Base-by-base conservation (phyloP, 2,329 filamentous ascomycete species). In the Emergomyces orientalis region DNA sequence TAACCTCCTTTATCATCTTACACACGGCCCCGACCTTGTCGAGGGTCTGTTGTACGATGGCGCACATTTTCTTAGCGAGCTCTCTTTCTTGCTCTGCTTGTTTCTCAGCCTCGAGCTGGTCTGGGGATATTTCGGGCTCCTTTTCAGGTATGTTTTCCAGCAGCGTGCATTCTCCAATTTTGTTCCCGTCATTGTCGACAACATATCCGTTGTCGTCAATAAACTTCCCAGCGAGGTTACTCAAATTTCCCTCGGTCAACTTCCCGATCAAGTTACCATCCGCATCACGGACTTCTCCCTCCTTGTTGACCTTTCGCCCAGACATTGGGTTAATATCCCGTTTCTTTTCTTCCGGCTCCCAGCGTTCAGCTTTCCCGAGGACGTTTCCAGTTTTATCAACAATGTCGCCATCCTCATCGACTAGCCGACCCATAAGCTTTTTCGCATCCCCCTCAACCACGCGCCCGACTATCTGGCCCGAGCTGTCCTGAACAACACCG, bases 1-100 rank as follows among this genome's bases (percentile, higher is more conserved):
- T 75, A 82, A 88, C 86, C 66, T 91, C 88, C 4, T 85, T 89
- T 75, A 96, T 96, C 79, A 91, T 84, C 78, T 89, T 91, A 81
- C 89, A 89, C 71, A 96, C 86, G 11, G 91, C 91, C 68, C 89
- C 86, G 72, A 96, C 85, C 73, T 87, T 89, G 71, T 96, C 90
- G 7, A 96, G 82, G 17, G 90, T 90, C 74, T 92, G 86, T 71
- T 88, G 83, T 68, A 95, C 85, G 69, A 88, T 88, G 63, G 76
- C 79, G 14, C 82, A 80, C 80, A 96, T 91, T 78, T 89, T 88
- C 65, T 84, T 81, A 0, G 91, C 91, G 45, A 96, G 82, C 77
- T 95, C 85, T 67, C 81, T 82, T 73, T 96, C 90, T 65, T 87
- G 80, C 67, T 83, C 81, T 59, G 84, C 81, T 71, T 88, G 81